Conservation (phyloP, 441 rosid species). For the Erodium moschatum region DNA sequence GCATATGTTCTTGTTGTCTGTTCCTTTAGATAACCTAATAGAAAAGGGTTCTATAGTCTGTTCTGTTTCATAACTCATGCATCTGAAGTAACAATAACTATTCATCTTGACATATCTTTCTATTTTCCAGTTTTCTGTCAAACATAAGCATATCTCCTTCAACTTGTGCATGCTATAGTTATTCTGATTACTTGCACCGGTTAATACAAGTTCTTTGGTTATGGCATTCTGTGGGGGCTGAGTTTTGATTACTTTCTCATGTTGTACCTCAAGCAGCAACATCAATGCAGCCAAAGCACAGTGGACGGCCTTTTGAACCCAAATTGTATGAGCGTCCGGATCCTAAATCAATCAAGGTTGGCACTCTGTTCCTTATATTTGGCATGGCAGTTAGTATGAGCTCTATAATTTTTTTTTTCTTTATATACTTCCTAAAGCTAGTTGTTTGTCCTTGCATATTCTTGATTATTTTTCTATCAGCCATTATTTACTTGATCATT, state of each 20-base stretch:
- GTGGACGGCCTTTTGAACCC: conserved; percentile 48
- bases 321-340: conserved; percentile 55
- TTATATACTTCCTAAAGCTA: not conserved
- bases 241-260: conserved; percentile 8
- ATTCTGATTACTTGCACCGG: not conserved
- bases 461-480: not conserved
- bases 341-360: conserved; percentile 55
- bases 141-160: not conserved
- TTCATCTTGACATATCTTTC: conserved; percentile 1
- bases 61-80: not conserved
- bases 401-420: not conserved
- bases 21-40: not conserved
- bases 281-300: conserved; percentile 45
- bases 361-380: conserved; percentile 21
- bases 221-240: not conserved
- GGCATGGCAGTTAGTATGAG: not conserved
- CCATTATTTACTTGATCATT: too few species aligned
- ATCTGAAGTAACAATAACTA: not conserved
- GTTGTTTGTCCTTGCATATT: not conserved
- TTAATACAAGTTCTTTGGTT: not conserved
- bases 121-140: not conserved
- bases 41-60: not conserved
- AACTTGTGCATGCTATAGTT: not conserved
- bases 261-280: conserved; percentile 29
- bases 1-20: not conserved